Evolutionary conservation across 2,329 filamentous ascomycete species (phyloP).

Genomic region (Fusarium metavorans): DNA sequence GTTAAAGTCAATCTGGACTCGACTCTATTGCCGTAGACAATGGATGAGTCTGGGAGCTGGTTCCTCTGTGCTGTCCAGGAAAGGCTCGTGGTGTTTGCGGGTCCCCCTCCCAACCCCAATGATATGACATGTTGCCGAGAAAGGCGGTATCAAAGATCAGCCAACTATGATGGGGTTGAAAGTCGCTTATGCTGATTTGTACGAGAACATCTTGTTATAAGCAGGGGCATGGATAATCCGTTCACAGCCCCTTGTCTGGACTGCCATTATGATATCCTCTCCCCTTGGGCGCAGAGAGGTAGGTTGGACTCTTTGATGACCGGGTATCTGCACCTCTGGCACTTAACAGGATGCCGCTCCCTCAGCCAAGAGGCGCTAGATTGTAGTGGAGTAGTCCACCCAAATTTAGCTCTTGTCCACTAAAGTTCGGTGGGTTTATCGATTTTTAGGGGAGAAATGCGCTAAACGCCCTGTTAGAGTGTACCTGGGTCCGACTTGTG

Average conservation of each 20-base stretch:
- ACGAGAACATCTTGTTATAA: not conserved
- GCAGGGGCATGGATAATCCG: not conserved
- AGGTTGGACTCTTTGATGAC: not conserved
- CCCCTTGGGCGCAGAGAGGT: not conserved
- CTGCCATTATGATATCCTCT: not conserved
- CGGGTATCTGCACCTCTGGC: not conserved
- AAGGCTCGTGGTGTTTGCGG: too few relatives aligned
- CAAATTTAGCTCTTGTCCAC: not conserved
- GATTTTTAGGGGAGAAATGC: not conserved
- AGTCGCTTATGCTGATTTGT: not conserved
- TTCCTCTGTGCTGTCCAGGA: not conserved
- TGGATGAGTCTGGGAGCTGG: not conserved
- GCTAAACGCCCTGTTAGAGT: not conserved
- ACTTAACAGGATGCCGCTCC: not conserved
- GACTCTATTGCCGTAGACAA: not conserved
- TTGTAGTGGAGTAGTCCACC: not conserved
- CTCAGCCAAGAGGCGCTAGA: not conserved
- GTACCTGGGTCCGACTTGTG: not conserved
- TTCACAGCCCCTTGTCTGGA: not conserved
- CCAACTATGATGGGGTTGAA: not conserved
- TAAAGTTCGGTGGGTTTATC: not conserved
- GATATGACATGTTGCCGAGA: not conserved
- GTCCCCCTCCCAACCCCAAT: not conserved
- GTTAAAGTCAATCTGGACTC: not conserved
- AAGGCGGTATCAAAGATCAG: not conserved